phyloP scores from a whole-genome alignment of 257 asterid genomes.

The Fraxinus anomala region DNA sequence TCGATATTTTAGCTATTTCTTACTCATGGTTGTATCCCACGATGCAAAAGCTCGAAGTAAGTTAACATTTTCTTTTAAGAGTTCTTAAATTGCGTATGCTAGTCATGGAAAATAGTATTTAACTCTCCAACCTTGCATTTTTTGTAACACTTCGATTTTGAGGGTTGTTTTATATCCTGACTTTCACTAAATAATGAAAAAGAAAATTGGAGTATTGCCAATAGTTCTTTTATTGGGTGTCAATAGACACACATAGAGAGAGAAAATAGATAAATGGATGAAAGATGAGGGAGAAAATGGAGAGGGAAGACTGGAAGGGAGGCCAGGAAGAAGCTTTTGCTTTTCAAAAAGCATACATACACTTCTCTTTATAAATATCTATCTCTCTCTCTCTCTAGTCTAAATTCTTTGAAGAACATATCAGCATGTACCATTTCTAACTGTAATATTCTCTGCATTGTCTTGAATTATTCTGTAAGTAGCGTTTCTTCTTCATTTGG shows the following conservation, averaged over 20 bases:
- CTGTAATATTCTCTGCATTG: conserved; percentile 28
- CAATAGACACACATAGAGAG: background rate
- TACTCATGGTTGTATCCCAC: no score
- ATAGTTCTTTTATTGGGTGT: background rate
- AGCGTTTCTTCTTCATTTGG: conserved; percentile 10
- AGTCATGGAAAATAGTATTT: no score
- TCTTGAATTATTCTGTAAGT: conserved; percentile 35
- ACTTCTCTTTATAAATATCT: conserved; percentile 24
- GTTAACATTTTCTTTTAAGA: no score
- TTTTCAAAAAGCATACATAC: conserved; percentile 61
- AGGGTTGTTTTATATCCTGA: no score
- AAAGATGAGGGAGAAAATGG: background rate
- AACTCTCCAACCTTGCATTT: no score
- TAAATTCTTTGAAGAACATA: conserved; percentile 34
- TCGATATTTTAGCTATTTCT: no score
- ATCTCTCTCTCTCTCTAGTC: conserved; percentile 26
- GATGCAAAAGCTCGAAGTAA: no score
- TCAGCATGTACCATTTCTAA: conserved; percentile 32
- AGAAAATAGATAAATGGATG: background rate
- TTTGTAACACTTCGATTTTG: no score
- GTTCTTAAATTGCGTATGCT: no score
- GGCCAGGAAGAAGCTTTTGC: conserved; percentile 65
- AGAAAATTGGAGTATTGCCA: background rate
- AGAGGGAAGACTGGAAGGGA: background rate
- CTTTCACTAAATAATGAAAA: no score